phyloP scores from a whole-genome alignment of 1,284 basidiomycete genomes.

The Irpex rosettiformis region DNA sequence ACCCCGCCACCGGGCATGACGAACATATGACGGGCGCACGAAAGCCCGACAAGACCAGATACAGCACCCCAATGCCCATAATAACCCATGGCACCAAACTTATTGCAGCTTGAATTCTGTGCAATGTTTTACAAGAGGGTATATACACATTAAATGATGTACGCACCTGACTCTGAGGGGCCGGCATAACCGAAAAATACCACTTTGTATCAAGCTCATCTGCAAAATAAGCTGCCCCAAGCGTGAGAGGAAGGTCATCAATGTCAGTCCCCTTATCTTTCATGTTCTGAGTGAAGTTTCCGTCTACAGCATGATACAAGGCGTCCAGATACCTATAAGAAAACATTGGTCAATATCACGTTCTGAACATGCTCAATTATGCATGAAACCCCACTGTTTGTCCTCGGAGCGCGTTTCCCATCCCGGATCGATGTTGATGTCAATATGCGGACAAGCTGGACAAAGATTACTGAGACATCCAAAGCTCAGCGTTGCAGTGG shows the following conservation, averaged over 20 bases:
- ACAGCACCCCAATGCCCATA: slow-evolving; percentile 6
- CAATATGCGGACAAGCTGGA: slow-evolving; percentile 20
- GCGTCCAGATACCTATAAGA: slow-evolving; percentile 12
- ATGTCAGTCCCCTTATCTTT: slow-evolving; percentile 14
- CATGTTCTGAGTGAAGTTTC: slow-evolving; percentile 13
- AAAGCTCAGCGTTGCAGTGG: neutral
- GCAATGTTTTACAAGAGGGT: neutral
- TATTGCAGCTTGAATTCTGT: slow-evolving; percentile 9
- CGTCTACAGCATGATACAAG: slow-evolving; percentile 13
- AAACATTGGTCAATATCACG: neutral
- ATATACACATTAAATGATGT: neutral
- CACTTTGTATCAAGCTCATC: slow-evolving; percentile 7
- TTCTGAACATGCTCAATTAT: neutral
- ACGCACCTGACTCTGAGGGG: slow-evolving; percentile 8
- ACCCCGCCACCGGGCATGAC: slow-evolving; percentile 11
- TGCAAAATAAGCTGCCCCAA: slow-evolving; percentile 15
- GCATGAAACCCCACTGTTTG: neutral
- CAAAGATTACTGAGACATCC: slow-evolving; percentile 12
- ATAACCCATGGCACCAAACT: slow-evolving; percentile 13
- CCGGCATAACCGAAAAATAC: neutral
- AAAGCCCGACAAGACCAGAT: slow-evolving; percentile 10
- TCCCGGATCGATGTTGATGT: slow-evolving; percentile 19
- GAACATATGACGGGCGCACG: slow-evolving; percentile 15
- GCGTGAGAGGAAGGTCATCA: slow-evolving; percentile 11
- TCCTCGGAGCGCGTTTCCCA: slow-evolving; percentile 8